Evolutionary conservation across 106 monocot species (phyloP).

Genomic region (Acorus calamus): DNA sequence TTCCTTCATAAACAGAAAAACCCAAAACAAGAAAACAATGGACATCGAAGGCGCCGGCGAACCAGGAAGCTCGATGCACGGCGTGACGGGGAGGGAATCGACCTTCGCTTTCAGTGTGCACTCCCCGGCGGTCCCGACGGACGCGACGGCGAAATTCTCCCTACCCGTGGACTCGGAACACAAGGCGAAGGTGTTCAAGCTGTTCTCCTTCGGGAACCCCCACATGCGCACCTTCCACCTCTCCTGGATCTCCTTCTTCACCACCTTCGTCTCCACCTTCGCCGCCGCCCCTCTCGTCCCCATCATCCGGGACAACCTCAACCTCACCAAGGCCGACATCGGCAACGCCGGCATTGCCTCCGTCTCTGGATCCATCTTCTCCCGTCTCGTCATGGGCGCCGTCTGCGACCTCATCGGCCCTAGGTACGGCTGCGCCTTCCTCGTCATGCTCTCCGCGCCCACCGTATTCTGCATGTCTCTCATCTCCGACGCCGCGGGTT

Average conservation of each 20-base stretch:
- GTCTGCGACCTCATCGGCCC: conserved; percentile 66
- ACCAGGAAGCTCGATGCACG: conserved; percentile 41
- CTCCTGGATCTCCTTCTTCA: conserved; percentile 86
- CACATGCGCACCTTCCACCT: conserved; percentile 86
- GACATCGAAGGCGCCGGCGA: conserved; percentile 11
- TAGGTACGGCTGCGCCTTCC: conserved; percentile 50
- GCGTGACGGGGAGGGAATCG: too few species aligned
- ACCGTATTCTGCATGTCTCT: conserved; percentile 65
- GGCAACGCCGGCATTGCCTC: conserved; percentile 80
- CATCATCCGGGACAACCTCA: conserved; percentile 75
- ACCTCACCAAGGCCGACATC: conserved; percentile 49
- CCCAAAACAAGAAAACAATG: too few species aligned
- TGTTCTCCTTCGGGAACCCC: conserved; percentile 44
- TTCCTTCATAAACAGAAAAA: too few species aligned
- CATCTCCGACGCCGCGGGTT: conserved; percentile 33
- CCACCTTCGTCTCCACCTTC: conserved; percentile 72
- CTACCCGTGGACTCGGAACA: conserved; percentile 67
- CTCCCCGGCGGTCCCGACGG: neutral
- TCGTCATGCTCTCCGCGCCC: conserved; percentile 63
- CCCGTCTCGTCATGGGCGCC: conserved; percentile 71
- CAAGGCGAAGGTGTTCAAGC: conserved; percentile 52
- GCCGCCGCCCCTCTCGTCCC: conserved; percentile 75
- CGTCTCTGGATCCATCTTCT: conserved; percentile 67
- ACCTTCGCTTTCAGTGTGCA: conserved; percentile 19
- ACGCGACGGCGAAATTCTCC: conserved; percentile 28